phyloP scores from a whole-genome alignment of 352 stramenopile species.

The Pythium utonaiense region DNA sequence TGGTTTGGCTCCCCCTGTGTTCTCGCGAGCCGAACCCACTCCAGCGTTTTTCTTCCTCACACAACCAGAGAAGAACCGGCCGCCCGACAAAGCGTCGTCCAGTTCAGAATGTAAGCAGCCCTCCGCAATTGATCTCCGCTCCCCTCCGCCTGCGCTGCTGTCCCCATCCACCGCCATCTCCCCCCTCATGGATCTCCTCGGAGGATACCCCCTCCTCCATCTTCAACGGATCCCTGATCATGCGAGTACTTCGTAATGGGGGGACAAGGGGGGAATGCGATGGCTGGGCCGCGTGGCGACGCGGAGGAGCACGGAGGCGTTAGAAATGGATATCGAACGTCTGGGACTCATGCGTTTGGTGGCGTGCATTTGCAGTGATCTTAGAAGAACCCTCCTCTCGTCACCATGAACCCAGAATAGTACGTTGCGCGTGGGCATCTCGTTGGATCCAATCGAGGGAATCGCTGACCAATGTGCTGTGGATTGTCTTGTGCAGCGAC shows the following conservation, averaged over 20 bases:
- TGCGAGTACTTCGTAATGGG: no score
- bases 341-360: neutral
- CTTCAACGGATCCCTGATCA: neutral
- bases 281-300: neutral
- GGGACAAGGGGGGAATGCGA: no score
- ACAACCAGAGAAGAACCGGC: slow-evolving; percentile 31
- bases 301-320: neutral
- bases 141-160: neutral
- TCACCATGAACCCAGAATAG: slow-evolving; percentile 92
- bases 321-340: neutral
- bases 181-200: neutral
- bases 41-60: slow-evolving; percentile 29
- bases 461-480: neutral
- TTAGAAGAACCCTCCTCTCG: slow-evolving; percentile 2
- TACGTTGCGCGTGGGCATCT: slow-evolving; percentile 39
- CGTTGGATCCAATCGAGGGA: neutral
- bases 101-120: slow-evolving; percentile 23
- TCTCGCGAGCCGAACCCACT: slow-evolving; percentile 13
- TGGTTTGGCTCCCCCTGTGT: slow-evolving; percentile 3
- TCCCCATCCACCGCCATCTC: neutral
- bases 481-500: slow-evolving; percentile 75
- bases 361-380: slow-evolving; percentile 10
- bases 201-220: no score
- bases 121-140: neutral
- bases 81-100: slow-evolving; percentile 21